Evolutionary conservation across 2,329 filamentous ascomycete genomes (phyloP), one percentile per base, ranked within the genome.

Genomic region (Fusarium odoratissimum): DNA sequence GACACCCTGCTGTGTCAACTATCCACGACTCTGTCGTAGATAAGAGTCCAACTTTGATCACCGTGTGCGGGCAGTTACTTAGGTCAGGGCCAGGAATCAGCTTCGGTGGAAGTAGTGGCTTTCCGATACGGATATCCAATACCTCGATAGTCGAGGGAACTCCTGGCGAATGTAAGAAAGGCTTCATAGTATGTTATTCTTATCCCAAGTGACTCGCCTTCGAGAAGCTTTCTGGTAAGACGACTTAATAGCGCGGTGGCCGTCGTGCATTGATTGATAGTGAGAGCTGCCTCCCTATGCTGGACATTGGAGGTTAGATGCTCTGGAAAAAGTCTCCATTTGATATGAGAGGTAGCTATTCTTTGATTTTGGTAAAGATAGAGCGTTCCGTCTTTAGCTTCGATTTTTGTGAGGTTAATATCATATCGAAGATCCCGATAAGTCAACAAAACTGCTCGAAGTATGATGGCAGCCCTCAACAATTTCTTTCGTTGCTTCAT

Each of bases 261-360:
- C 38, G 30, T 41, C 12, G 56, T 60, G 28, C 56, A 60, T 16
- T 60, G 56, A 33, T 60, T 60, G 19, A 60, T 33, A 8, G 56
- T 23, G 21, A 60, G 35, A 28, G 56, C 44, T 21, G 56, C 56
- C 40, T 60, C 35, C 19, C 40, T 60, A 16, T 60, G 44, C 44
- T 51, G 35, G 12, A 21, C 12, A 41, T 52, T 41, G 44, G 56
- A 41, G 44, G 56, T 33, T 1, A 51, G 23, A 33, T 51, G 44
- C 14, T 41, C 17, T 10, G 56, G 28, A 38, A 60, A 60, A 9
- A 21, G 28, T 21, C 35, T 9, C 25, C 56, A 14, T 17, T 60
- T 60, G 13, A 33, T 17, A 13, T 10, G 35, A 41, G 56, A 23
- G 12, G 56, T 41, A 14, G 28, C 23, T 2, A 35, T 8, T 35